Conservation (phyloP, 1,284 basidiomycete genomes). For the Austroboletus niveus region DNA sequence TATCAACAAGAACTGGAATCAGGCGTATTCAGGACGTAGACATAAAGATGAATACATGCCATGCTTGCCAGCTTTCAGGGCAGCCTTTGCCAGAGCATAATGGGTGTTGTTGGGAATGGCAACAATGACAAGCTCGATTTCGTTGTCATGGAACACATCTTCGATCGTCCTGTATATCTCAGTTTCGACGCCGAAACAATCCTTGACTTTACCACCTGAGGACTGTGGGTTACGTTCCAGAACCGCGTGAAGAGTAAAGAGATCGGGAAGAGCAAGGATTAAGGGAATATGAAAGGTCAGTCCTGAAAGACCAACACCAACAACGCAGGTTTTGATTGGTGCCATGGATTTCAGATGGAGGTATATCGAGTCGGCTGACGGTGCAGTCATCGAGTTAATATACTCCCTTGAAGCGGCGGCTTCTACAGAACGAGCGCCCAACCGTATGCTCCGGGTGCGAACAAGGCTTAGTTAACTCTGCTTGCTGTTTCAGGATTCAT, state of each 20-base stretch:
- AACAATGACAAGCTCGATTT: constrained; percentile 58
- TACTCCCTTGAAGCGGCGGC: neutral
- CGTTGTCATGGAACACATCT: too few species aligned
- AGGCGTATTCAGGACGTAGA: neutral
- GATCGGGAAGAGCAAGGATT: constrained; percentile 67
- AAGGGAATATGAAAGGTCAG: constrained; percentile 74
- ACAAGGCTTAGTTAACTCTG: too few species aligned
- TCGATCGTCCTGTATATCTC: too few species aligned
- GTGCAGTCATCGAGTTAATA: constrained; percentile 10
- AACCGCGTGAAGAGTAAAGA: too few species aligned
- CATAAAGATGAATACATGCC: constrained; percentile 41
- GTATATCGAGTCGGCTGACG: too few species aligned
- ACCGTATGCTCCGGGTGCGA: too few species aligned
- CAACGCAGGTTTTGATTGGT: constrained; percentile 68
- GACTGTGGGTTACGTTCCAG: too few species aligned
- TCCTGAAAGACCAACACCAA: constrained; percentile 75
- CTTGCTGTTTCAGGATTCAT: too few species aligned
- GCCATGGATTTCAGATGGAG: constrained; percentile 13
- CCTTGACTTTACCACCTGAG: too few species aligned
- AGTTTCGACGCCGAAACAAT: too few species aligned
- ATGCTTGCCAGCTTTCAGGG: constrained; percentile 74
- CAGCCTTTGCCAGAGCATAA: constrained; percentile 64
- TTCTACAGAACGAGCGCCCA: neutral
- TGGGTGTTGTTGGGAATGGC: constrained; percentile 83
- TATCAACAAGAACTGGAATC: constrained; percentile 71